Base-by-base conservation (phyloP, 768 basidiomycete species). In the Lyophyllum shimeji region DNA sequence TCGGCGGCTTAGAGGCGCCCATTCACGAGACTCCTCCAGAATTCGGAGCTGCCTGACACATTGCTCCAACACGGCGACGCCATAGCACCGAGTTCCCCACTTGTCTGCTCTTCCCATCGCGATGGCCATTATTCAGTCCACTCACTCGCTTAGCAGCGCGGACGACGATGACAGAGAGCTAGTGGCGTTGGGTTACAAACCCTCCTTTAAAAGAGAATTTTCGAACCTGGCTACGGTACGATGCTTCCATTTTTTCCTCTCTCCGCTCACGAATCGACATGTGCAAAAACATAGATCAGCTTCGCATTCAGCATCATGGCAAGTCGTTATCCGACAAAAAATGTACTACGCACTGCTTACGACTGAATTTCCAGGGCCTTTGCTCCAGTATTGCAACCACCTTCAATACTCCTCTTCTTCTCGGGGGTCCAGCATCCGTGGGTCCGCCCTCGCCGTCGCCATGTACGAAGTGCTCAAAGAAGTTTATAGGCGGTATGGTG, bases 201-300 rank as follows among this genome's bases (percentile, higher is more conserved):
- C 87, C 40, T 89, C 87, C 15, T 93, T 94, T 77, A 85, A 84
- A 69, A 80, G 92, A 55, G 92, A 94, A 76, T 94, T 94, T 63
- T 84, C 87, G 7, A 90, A 90, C 64, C 69, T 92, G 29, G 87
- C 87, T n/a, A 90, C 88, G 57, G 87, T 87, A 59, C 57, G 83
- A 63, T 12, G 37, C 45, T 9, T 20, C 20, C 13, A 21, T 24
- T 40, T 43, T 7, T 21, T 29, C 7, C 42, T 31, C 39, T 17
- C 53, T 20, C 3, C 7, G 5, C 46, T 27, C 4, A 25, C 18
- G 11, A 46, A 37, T 50, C 17, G 11, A 21, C 21, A 51, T n/a
- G 59, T 50, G 29, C 31, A 17, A 9, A 29, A n/a, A n/a, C 18
- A 17, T 57, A 86, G 85, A 87, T 87, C 50, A 84, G 84, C 65